Evolutionary conservation across 2,329 filamentous ascomycete species (phyloP).

Genomic region (Colletotrichum caudatum): DNA sequence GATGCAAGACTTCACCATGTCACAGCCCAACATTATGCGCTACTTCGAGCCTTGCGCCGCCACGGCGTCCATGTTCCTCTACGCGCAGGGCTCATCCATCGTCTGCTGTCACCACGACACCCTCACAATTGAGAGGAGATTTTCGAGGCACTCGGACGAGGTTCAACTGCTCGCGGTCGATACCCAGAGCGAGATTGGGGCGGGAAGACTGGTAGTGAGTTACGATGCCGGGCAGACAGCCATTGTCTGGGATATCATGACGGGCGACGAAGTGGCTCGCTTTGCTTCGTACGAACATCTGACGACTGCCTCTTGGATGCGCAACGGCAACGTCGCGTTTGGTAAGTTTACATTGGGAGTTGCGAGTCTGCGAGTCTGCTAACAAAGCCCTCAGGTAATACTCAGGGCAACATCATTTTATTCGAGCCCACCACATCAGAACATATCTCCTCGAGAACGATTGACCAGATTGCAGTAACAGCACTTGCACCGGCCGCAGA

Average conservation of each 20-base stretch:
- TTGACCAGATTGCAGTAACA: conserved; percentile 93
- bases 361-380: conserved; percentile 43
- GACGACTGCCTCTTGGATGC: conserved; percentile 91
- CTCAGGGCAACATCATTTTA: conserved; percentile 90
- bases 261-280: conserved; percentile 89
- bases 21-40: conserved; percentile 60
- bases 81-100: conserved; percentile 84
- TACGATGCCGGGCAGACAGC: conserved; percentile 92
- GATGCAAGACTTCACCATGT: conserved; percentile 66
- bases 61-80: conserved; percentile 90
- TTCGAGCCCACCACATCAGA: conserved; percentile 95
- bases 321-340: conserved; percentile 96
- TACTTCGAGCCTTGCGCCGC: conserved; percentile 90
- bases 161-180: conserved; percentile 89
- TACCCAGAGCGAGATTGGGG: conserved; percentile 88
- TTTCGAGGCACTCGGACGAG: conserved; percentile 85
- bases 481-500: conserved; percentile 89
- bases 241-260: conserved; percentile 96
- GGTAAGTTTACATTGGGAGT: conserved; percentile 68
- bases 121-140: conserved; percentile 86
- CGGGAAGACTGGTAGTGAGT: conserved; percentile 88
- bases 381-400: conserved; percentile 74
- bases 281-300: conserved; percentile 93
- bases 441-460: conserved; percentile 89
- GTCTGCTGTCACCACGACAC: conserved; percentile 94